Percentiles rank a stretch among this genome's conserved stretches.
These are phyloP conservation scores for Tricholoma bakamatsutake DNA, from an alignment of 768 basidiomycete genomes.

Conservation along the genomic window DNA sequence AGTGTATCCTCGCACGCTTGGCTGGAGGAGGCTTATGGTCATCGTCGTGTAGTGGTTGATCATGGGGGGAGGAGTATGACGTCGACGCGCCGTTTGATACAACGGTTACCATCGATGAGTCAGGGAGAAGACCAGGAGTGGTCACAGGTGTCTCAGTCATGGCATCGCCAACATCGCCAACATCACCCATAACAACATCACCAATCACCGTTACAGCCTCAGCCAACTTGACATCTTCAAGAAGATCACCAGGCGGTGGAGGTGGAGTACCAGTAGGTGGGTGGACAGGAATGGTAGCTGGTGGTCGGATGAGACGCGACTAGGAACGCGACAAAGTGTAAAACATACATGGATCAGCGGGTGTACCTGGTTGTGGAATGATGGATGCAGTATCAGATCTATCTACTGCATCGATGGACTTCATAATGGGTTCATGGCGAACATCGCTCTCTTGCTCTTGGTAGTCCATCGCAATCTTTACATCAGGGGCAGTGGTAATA, in stretches of 20 bases:
- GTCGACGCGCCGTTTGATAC: slow-evolving; percentile 30
- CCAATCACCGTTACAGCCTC: slow-evolving; percentile 27
- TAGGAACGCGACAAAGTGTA: slow-evolving; percentile 14
- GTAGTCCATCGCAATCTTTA: slow-evolving; percentile 60
- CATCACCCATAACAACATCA: slow-evolving; percentile 38
- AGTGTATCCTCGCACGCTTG: slow-evolving; percentile 72
- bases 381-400: slow-evolving; percentile 37
- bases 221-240: slow-evolving; percentile 56
- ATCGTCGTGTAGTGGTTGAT: slow-evolving; percentile 31
- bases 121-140: slow-evolving; percentile 32
- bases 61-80: slow-evolving; percentile 28
- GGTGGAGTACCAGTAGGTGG: slow-evolving; percentile 42
- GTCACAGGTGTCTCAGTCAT: slow-evolving; percentile 33
- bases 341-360: slow-evolving; percentile 47
- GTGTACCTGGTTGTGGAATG: slow-evolving; percentile 37
- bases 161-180: slow-evolving; percentile 1
- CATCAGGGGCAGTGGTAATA: slow-evolving; percentile 39
- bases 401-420: slow-evolving; percentile 33
- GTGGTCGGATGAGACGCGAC: slow-evolving; percentile 20
- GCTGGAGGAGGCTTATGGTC: slow-evolving; percentile 74
- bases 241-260: slow-evolving; percentile 32
- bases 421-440: slow-evolving; percentile 54
- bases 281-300: slow-evolving; percentile 39
- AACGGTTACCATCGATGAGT: slow-evolving; percentile 33
- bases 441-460: slow-evolving; percentile 64